A percentile compares a stretch with the other conserved stretches of the same genome.
Conservation (phyloP, 352 stramenopile species). For the Plasmopara viticola region DNA sequence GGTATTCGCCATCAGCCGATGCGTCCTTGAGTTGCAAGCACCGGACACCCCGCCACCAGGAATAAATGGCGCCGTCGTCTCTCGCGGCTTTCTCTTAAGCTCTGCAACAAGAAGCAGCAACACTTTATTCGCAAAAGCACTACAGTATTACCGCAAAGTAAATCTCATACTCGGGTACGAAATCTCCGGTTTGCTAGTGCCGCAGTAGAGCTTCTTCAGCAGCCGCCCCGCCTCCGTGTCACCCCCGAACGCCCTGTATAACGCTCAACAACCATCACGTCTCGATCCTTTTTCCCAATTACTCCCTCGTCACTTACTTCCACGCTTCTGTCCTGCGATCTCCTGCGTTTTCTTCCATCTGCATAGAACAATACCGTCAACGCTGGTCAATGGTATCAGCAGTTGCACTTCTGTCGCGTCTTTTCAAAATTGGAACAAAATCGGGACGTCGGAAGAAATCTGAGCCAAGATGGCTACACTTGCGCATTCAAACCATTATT, state of each 20-base stretch:
- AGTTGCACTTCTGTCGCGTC: neutral
- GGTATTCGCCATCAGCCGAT: slow-evolving; percentile 24
- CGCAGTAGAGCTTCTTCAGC: slow-evolving; percentile 72
- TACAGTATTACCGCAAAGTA: too few relatives aligned
- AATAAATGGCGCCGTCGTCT: slow-evolving; percentile 51
- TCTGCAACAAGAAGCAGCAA: slow-evolving; percentile 23
- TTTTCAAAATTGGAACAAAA: neutral
- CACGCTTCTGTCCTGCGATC: slow-evolving; percentile 25
- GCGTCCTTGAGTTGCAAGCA: slow-evolving; percentile 38
- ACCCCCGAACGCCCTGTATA: slow-evolving; percentile 51
- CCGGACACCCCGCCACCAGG: slow-evolving; percentile 39
- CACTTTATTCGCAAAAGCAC: neutral
- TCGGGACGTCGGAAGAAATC: slow-evolving; percentile 7
- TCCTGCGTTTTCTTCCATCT: neutral
- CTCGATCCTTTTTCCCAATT: neutral
- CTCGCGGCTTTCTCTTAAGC: slow-evolving; percentile 39
- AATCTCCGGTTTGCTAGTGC: slow-evolving; percentile 57
- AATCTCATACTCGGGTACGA: slow-evolving; percentile 55
- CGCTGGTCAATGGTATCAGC: neutral
- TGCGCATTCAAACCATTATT: neutral
- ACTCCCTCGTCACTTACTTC: slow-evolving; percentile 23
- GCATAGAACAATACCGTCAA: neutral
- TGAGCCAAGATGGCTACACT: slow-evolving; percentile 11
- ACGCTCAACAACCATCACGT: slow-evolving; percentile 1
- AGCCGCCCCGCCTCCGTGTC: slow-evolving; percentile 68